Evolutionary conservation across 805 yeast species (phyloP).

Genomic region (Suhomyces faveliae): DNA sequence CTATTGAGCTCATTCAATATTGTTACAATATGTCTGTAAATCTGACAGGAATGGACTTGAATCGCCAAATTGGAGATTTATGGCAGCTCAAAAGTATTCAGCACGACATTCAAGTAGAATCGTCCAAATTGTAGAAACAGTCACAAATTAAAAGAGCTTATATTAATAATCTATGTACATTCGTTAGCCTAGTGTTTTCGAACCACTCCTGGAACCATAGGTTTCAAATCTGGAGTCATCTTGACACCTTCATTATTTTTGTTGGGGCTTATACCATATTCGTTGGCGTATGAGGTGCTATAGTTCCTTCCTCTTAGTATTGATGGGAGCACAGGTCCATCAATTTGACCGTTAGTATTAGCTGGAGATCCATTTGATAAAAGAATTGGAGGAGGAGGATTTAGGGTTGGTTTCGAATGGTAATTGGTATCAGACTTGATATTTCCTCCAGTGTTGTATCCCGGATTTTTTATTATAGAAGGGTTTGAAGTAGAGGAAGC

Average conservation of each 20-base stretch:
- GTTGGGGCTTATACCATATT: not conserved
- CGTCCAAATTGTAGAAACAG: constrained; percentile 12
- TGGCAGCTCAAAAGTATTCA: constrained; percentile 26
- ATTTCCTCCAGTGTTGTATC: not conserved
- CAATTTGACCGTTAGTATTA: not conserved
- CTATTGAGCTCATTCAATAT: constrained; percentile 28
- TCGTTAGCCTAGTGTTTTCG: not conserved
- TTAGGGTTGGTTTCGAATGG: constrained; percentile 10
- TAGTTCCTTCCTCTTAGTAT: constrained; percentile 6
- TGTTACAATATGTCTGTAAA: constrained; percentile 15
- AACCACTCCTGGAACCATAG: constrained; percentile 1
- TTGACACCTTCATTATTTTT: not conserved
- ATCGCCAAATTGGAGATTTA: constrained; percentile 15
- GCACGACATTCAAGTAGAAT: constrained; percentile 18
- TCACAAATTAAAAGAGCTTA: not conserved
- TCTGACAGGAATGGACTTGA: constrained; percentile 7
- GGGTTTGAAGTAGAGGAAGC: constrained; percentile 1
- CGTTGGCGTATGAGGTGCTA: not conserved
- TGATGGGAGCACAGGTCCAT: constrained; percentile 11
- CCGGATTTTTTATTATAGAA: not conserved
- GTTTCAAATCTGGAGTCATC: not conserved
- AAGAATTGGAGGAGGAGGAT: constrained; percentile 14
- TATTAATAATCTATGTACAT: not conserved
- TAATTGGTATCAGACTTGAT: constrained; percentile 1
- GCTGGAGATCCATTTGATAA: constrained; percentile 1